Percentiles rank a stretch among this genome's conserved stretches.
Conservation (phyloP, 345 rosid genomes). For the thale cress (Arabidopsis thaliana) region TAIR10.1 NC_003076.8:3622501-3623000, state of each 20-base stretch:
- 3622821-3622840: constrained; percentile 95
- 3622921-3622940: constrained; percentile 90
- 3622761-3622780: constrained; percentile 27
- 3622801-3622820: constrained; percentile 90
- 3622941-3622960: constrained; percentile 75
- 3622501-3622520: not conserved
- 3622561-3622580: not conserved
- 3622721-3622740: constrained; percentile 2
- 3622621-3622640: constrained; percentile 68
- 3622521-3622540: not conserved
- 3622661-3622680: not conserved
- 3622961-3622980: constrained; percentile 96
- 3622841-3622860: constrained; percentile 58
- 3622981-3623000: constrained; percentile 96
- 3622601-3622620: constrained; percentile 78
- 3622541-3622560: constrained; percentile 14
- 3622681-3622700: constrained; percentile 11
- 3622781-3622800: constrained; percentile 82
- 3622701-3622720: constrained; percentile 12
- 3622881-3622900: constrained; percentile 31
- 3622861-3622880: constrained; percentile 27
- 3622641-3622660: constrained; percentile 94
- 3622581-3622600: constrained; percentile 79
- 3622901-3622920: constrained; percentile 53
- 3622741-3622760: constrained; percentile 21